Evolutionary conservation across 2,329 filamentous ascomycete genomes (phyloP), one percentile per base, ranked within the genome.

Genomic region (Penicillium sp.): DNA sequence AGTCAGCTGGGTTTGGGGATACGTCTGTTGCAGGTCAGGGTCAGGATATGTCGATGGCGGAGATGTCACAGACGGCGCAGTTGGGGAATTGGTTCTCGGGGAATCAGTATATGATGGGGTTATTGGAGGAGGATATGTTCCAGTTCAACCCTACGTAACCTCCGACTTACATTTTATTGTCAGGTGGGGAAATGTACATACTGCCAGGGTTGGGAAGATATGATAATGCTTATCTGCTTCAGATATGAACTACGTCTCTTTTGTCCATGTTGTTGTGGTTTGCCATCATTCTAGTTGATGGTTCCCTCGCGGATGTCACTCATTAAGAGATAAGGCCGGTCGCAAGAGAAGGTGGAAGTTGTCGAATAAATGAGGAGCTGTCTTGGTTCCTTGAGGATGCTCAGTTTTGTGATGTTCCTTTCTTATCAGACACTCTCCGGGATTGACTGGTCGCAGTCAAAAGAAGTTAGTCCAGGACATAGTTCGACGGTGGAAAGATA

Each of bases 41-140:
- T n/a, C 66, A 69, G n/a, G 61, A 60, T n/a, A 53, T 55, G 5
- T 58, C 60, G 34, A 39, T 60, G 25, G 53, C 55, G 14, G 64
- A 65, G 22, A 66, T 66, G 50, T 63, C 63, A 5, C 70, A 76
- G 60, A 71, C 76, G 25, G 74, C 81, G 35, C 82, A 86, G 48
- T 73, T 89, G 60, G 84, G 84, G 2, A 86, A 88, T 62, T 89
- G 87, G 87, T 89, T 88, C 65, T 86, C 84, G 3, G 85, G 86
- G 1, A 89, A 85, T 60, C 81, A 83, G 56, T 86, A 88, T 66
- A 84, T 90, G 77, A 82, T 89, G 78, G 85, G 85, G 0, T 68
- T 89, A 58, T 71, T 89, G 69, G 87, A 90, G 68, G 84, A 88
- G 59, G 86, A 89, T 65, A 49, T 75, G 25, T 70, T 70, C n/a